Percentiles rank a stretch among this genome's conserved stretches.
Evolutionary conservation across 768 basidiomycete genomes (phyloP).

Genomic region (Obba rivulosa): DNA sequence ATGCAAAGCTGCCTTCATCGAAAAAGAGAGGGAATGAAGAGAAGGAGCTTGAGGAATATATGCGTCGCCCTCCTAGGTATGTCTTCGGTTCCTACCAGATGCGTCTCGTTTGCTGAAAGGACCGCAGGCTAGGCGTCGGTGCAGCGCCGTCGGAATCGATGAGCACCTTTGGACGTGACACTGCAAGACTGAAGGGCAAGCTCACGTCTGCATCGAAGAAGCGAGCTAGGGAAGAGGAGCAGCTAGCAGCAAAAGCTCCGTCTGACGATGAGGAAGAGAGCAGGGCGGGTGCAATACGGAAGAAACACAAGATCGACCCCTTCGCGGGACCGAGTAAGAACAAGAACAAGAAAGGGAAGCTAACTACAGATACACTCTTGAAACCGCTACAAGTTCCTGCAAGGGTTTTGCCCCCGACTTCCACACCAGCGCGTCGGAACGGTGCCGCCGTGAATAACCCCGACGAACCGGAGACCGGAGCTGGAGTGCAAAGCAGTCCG

Average conservation of each 20-base stretch:
- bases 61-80: slow-evolving; percentile 70
- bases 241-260: slow-evolving; percentile 7
- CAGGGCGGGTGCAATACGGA: slow-evolving; percentile 51
- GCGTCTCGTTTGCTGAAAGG: slow-evolving; percentile 5
- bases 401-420: not conserved
- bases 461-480: too few relatives aligned
- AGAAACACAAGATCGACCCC: slow-evolving; percentile 55
- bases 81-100: slow-evolving; percentile 10
- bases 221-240: slow-evolving; percentile 35
- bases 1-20: slow-evolving; percentile 16
- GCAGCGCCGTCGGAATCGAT: slow-evolving; percentile 49
- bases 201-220: slow-evolving; percentile 49
- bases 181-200: slow-evolving; percentile 56
- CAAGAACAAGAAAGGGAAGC: slow-evolving; percentile 37
- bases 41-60: slow-evolving; percentile 58
- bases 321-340: slow-evolving; percentile 37
- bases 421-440: not conserved
- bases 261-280: slow-evolving; percentile 54
- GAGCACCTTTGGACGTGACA: slow-evolving; percentile 43
- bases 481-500: too few relatives aligned
- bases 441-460: not conserved
- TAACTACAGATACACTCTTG: too few relatives aligned
- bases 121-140: slow-evolving; percentile 66
- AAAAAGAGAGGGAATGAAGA: slow-evolving; percentile 18
- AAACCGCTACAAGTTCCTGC: not conserved